These are phyloP conservation scores for Melaleuca alternifolia DNA, from an alignment of 345 rosid species.

Conservation along the genomic window DNA sequence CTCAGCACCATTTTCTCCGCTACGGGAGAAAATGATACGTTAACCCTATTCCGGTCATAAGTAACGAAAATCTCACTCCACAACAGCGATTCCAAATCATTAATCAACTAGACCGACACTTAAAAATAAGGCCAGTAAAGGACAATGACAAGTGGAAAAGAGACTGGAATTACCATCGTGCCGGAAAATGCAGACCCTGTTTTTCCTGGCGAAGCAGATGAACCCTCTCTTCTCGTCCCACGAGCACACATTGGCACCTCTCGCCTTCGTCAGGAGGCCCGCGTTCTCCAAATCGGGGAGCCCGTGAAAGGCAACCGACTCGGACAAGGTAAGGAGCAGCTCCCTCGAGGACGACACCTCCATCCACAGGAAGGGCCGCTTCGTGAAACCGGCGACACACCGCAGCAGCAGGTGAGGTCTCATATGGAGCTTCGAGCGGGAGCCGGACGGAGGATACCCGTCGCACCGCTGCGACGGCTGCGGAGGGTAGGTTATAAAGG, in stretches of 20 bases:
- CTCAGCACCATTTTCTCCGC: background rate
- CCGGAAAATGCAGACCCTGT: slow-evolving; percentile 74
- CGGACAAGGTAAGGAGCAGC: slow-evolving; percentile 81
- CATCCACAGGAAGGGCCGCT: slow-evolving; percentile 59
- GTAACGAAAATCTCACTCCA: background rate
- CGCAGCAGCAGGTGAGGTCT: slow-evolving; percentile 48
- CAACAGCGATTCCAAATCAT: background rate
- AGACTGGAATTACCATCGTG: slow-evolving; percentile 63
- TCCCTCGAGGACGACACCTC: slow-evolving; percentile 64
- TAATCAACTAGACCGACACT: background rate
- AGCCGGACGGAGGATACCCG: slow-evolving; percentile 29
- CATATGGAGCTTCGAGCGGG: slow-evolving; percentile 38
- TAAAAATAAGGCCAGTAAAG: background rate
- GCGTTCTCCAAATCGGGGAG: slow-evolving; percentile 81
- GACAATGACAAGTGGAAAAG: background rate
- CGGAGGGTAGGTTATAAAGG: slow-evolving; percentile 32
- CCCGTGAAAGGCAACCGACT: slow-evolving; percentile 80
- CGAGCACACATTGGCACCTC: slow-evolving; percentile 79
- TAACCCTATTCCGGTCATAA: background rate
- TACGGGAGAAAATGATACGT: background rate
- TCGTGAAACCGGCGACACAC: slow-evolving; percentile 62
- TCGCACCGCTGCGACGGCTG: slow-evolving; percentile 10
- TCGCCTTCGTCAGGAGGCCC: slow-evolving; percentile 82
- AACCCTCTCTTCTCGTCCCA: slow-evolving; percentile 95
- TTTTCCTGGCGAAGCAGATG: slow-evolving; percentile 91